Base-by-base conservation (phyloP, 805 yeast genomes). In the Wickerhamomyces canadensis region DNA sequence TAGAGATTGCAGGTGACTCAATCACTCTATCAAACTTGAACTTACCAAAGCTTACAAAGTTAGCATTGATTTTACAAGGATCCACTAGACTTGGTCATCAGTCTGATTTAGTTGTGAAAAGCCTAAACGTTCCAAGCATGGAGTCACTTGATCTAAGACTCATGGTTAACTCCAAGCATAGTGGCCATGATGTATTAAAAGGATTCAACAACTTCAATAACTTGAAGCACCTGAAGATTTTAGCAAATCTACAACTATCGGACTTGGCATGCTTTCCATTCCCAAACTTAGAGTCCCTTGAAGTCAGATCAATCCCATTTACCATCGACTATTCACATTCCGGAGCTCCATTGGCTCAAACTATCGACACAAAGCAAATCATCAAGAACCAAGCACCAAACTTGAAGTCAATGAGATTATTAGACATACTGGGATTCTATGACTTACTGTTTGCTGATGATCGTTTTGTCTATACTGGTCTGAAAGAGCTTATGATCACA, bases 1-100 rank as follows among this genome's bases (percentile, higher is more conserved):
- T 37, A 12, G 33, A 32, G 4, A 18, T 33, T 5, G 15, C 30
- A 9, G 40, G 40, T 15, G 32, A 33, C 19, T 28, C 30, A 11
- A 33, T 37, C 18, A 11, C 23, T 5, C 14, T 37, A 11, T 16
- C 17, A 4, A 33, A 37, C 16, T 18, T 37, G 26, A 15, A 33
- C 13, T 16, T 37, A 1, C 40, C 40, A 24, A 33, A 29, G 8
- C 23, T 37, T 6, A 31, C 30, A 7, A 16, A 14, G 17, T 12
- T 38, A 3, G 26, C 33, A 15, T 10, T 34, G 5, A 22, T 29
- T 13, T 17, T 29, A 13, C 31, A 31, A 18, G 37, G 31, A 7
- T 17, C 19, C 5, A 19, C 21, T 11, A 32, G 14, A 6, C 25
- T 15, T 13, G 25, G 19, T 5, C 27, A 35, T 18, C 13, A 19